Base-by-base conservation (phyloP, 495 filamentous ascomycete species). In the Penicillium daleae region DNA sequence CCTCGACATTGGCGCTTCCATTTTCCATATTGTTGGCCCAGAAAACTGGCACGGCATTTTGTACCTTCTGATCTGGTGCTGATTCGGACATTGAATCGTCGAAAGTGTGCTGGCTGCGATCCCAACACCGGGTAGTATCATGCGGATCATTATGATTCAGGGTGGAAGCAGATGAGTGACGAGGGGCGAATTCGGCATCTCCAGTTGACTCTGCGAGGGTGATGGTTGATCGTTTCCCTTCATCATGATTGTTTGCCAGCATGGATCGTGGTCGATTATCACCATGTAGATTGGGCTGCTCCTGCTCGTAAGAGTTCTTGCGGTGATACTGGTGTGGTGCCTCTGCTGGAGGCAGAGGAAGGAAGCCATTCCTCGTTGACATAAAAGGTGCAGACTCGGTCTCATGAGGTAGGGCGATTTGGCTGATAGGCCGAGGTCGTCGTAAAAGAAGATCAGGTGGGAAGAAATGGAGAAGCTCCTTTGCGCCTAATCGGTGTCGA, bases 381-480 rank as follows among this genome's bases (percentile, higher is more conserved):
- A 64, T 29, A 7, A 67, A 33, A 13, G 63, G 56, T 9, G 42
- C 15, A 4, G 48, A 22, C 0, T 63, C 49, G n/a, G 49, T 59
- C n/a, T 50, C 50, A n/a, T n/a, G 24, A 8, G 31, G 48, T 19
- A 33, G 40, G 44, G 17, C 42, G 22, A n/a, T 24, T 12, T 57
- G 55, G 22, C 42, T 29, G 2, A 59, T 26, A 19, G 68, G 49
- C 3, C 58, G 8, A 29, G 42, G 9, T 44, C 48, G 44, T 46
- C 49, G 46, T 33, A 56, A 52, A 24, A 59, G 57, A 12, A 69
- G 62, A 55, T 65, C 57, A 7, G 63, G 56, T 24, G 85, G 85
- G 61, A 87, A 87, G 32, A 82, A 68, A 1, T 52, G 59, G 19
- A 88, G 69, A 29, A 88, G 76, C 22, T 88, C 85, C 61, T 84